Evolutionary conservation across 805 yeast species (phyloP), one percentile per base, ranked within the genome.

Genomic region (Metschnikowia drakensbergensis): DNA sequence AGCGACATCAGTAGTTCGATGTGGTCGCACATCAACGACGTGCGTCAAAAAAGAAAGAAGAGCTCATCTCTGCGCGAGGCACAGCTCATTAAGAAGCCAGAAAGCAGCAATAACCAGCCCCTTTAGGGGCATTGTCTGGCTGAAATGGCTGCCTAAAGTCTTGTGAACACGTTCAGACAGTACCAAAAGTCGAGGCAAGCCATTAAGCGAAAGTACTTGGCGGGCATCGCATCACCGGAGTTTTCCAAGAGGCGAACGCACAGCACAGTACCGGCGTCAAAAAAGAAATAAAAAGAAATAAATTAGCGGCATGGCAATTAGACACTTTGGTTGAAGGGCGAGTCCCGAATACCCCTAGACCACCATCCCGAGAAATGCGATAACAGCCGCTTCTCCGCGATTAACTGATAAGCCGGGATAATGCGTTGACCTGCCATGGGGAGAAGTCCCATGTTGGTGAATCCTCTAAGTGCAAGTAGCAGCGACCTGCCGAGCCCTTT

Each of bases 381-480:
- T n/a, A 26, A 17, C n/a, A 29, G 13, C 6, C 11, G 13, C 4
- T 40, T 30, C 43, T 40, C 43, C 43, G 13, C 43, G 23, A 8
- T 31, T 25, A 7, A 31, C 27, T 23, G 43, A 40, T 40, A 40
- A 40, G 43, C 36, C 9, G 11, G 5, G 8, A n/a, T 11, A 5
- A 30, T 22, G 36, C 43, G 23, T 23, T 2, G 11, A 32, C 27
- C 30, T 37, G 43, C 43, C 29, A 4, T 30, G 28, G 9, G 22
- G 8, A 25, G 43, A n/a, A 30, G n/a, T 9, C 2, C 36, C 17
- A 22, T 8, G 29, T 23, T 25, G 29, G 13, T 9, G 25, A 29
- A 23, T 40, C 43, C 37, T 33, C 45, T 42, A 42, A 42, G 45
- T 42, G 45, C 45, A 42, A 42, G 45, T 42, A 27, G 45, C 37